These are phyloP conservation scores for Luffa aegyptiaca DNA, from an alignment of 306 rosid species.

Conservation along the genomic window DNA sequence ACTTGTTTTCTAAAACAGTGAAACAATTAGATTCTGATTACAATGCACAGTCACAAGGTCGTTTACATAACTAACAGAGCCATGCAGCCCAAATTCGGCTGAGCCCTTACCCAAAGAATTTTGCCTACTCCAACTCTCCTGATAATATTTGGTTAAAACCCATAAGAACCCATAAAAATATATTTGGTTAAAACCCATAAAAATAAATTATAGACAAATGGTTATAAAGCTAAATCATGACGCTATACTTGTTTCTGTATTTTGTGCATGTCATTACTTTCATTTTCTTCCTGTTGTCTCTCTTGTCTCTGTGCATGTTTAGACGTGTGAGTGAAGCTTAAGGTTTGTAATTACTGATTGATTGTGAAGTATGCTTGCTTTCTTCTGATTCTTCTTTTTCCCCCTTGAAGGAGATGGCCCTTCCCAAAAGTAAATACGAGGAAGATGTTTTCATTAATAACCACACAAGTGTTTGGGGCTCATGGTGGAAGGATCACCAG, in stretches of 20 bases:
- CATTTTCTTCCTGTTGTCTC: background rate
- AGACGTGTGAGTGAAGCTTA: background rate
- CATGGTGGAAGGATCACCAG: slow-evolving; percentile 64
- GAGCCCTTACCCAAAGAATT: background rate
- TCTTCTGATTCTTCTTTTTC: background rate
- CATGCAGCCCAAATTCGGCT: background rate
- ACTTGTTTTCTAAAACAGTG: too few relatives aligned
- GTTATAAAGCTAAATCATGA: too few relatives aligned
- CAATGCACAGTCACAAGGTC: background rate
- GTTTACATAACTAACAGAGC: background rate
- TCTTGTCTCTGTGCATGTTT: background rate
- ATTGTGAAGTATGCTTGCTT: background rate
- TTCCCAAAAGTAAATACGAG: slow-evolving; percentile 40
- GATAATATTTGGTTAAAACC: too few relatives aligned
- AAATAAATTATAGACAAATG: too few relatives aligned
- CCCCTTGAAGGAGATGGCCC: slow-evolving; percentile 26
- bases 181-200: too few relatives aligned
- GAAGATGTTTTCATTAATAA: slow-evolving; percentile 43
- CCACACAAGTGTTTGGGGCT: slow-evolving; percentile 51
- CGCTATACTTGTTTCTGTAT: background rate
- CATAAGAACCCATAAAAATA: too few relatives aligned
- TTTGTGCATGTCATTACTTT: background rate
- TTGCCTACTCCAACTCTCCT: background rate
- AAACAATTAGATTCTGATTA: too few relatives aligned
- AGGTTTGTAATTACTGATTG: background rate